Evolutionary conservation across 768 basidiomycete genomes (phyloP), one percentile per base, ranked within the genome.

Genomic region (Podaxis sp.): DNA sequence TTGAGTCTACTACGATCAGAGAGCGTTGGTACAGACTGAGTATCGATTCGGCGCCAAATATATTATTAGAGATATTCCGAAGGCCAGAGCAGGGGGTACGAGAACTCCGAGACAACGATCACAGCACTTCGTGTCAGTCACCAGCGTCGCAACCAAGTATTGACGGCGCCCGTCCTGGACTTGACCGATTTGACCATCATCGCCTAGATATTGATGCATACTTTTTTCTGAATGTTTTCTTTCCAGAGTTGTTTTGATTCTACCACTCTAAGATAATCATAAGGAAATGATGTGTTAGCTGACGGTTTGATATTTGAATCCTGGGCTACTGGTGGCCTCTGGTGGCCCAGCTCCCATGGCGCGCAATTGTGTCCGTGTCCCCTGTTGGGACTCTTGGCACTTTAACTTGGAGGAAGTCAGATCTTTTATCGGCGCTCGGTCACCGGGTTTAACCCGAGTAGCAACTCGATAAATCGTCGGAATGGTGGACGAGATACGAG

Each of bases 201-300:
- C 60, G 53, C 60, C 60, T 15, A 56, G 17, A 49, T 24, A 30
- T 56, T 37, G 60, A 62, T 33, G 28, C 36, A 20, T 44, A 37
- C 33, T 40, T 41, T 17, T 13, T 53, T 33, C 33, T n/a, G 58
- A 59, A 15, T 65, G 15, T 44, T 66, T 64, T 48, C 61, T 56
- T 61, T 75, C 68, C 30, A 64, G 52, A 38, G 38, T 8, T 56
- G 58, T 50, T 58, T 61, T 13, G 66, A 58, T 20, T 81, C 83
- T 4, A 82, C 78, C 44, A 87, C 77, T 63, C 87, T 88, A 73
- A 88, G 76, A 7, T 87, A 90, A 72, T 90, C 89, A 62, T 91
- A 89, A 3, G 89, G 88, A 69, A 85, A 88, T 60, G 90, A 67
- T 7, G 87, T 88, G 87, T 88, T 12, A 84, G 84, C 66, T 84